phyloP scores from a whole-genome alignment of 2,329 filamentous ascomycete species.

The Fusarium chaquense region DNA sequence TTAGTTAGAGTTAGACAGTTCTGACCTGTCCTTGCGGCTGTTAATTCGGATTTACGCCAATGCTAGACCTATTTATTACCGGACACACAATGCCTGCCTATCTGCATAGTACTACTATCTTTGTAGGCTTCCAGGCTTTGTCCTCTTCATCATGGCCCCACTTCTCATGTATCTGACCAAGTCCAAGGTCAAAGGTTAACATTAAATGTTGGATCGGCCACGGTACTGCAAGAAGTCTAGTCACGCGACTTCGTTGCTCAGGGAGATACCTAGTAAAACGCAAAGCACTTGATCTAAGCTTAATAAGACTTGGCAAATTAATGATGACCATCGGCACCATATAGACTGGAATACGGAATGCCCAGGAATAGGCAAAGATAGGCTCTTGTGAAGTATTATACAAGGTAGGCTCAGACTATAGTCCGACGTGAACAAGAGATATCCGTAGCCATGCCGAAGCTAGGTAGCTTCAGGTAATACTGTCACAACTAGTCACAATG shows the following conservation, averaged over 20 bases:
- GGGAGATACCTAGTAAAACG: background rate
- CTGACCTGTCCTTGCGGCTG: background rate
- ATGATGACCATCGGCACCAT: background rate
- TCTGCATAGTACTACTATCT: too few relatives aligned
- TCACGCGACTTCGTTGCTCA: background rate
- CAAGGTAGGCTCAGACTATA: slow-evolving; percentile 3
- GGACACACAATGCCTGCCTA: background rate
- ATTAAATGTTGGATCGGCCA: background rate
- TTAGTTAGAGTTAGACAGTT: background rate
- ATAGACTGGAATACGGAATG: background rate
- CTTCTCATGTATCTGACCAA: slow-evolving; percentile 15
- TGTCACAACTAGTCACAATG: background rate
- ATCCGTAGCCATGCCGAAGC: background rate
- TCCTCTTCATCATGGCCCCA: slow-evolving; percentile 22
- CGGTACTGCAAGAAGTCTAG: background rate
- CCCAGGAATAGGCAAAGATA: background rate
- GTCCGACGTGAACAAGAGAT: background rate
- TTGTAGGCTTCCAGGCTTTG: background rate
- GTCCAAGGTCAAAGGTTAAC: background rate
- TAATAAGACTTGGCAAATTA: background rate
- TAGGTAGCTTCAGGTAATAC: background rate
- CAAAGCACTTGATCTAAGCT: background rate
- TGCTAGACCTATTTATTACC: slow-evolving; percentile 14
- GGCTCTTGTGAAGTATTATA: background rate
- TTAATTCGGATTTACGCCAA: slow-evolving; percentile 2